These are phyloP conservation scores for Parafenestella ontariensis DNA, from an alignment of 2,329 filamentous ascomycete species.

Conservation along the genomic window DNA sequence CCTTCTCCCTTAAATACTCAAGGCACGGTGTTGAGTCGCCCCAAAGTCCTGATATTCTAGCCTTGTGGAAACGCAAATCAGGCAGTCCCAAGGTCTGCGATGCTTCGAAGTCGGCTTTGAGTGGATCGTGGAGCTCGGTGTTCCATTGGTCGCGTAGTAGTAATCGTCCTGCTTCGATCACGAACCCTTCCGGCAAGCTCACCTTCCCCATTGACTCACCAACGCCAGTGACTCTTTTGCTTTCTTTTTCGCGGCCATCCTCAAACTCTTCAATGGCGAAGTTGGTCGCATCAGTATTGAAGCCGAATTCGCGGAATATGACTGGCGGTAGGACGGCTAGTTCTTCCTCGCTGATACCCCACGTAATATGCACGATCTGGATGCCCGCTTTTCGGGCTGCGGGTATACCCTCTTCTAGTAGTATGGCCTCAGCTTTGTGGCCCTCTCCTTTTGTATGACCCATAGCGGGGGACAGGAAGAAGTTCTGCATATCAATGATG, in stretches of 20 bases:
- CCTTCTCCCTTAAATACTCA: constrained; percentile 10
- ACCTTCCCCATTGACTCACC: background rate
- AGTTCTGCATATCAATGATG: constrained; percentile 63
- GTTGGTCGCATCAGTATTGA: background rate
- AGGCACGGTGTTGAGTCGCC: background rate
- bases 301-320: background rate
- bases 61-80: background rate
- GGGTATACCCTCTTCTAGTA: background rate
- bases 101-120: background rate
- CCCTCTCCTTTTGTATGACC: constrained; percentile 22
- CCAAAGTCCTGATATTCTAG: background rate
- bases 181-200: background rate
- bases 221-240: background rate
- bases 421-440: background rate
- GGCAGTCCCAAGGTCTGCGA: background rate
- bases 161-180: background rate
- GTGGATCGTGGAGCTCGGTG: background rate
- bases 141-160: background rate
- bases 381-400: background rate
- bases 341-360: background rate
- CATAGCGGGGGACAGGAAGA: constrained; percentile 56
- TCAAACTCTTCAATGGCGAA: no score
- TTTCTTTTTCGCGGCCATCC: background rate
- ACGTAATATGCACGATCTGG: background rate
- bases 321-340: background rate